Conservation (phyloP, 2,329 filamentous ascomycete genomes). For the Chrysoporthe deuterocubensis region DNA sequence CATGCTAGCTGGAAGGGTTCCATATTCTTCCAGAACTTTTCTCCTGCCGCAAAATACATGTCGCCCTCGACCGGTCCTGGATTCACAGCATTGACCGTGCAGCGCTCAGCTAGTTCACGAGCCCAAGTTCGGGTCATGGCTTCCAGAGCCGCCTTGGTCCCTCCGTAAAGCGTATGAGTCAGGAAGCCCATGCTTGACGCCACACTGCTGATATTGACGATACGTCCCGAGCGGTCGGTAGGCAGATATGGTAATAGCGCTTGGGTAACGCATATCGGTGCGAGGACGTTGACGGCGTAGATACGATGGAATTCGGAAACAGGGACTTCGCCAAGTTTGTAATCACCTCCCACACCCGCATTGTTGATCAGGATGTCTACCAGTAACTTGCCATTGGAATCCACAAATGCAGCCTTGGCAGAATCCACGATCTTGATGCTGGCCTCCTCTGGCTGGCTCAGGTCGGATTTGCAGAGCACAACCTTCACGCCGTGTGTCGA, state of each 20-base stretch:
- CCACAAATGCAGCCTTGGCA: conserved; percentile 40
- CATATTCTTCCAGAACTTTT: too few species aligned
- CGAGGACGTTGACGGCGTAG: conserved; percentile 63
- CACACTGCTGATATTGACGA: conserved; percentile 62
- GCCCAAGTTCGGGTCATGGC: conserved; percentile 67
- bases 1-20: too few species aligned
- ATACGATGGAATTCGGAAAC: conserved; percentile 56
- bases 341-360: conserved; percentile 56
- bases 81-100: conserved; percentile 64
- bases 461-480: conserved; percentile 64
- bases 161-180: conserved; percentile 61
- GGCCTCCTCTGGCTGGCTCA: conserved; percentile 60
- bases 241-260: conserved; percentile 60
- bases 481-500: conserved; percentile 53
- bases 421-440: conserved; percentile 58
- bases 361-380: conserved; percentile 64
- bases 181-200: conserved; percentile 56
- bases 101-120: conserved; percentile 60
- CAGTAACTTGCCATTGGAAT: conserved; percentile 47
- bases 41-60: conserved; percentile 35
- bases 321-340: conserved; percentile 49
- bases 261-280: conserved; percentile 59
- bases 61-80: conserved; percentile 55
- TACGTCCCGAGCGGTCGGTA: conserved; percentile 58
- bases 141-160: conserved; percentile 66